Base-by-base conservation (phyloP, 345 rosid species). In the Brassica carinata region DNA sequence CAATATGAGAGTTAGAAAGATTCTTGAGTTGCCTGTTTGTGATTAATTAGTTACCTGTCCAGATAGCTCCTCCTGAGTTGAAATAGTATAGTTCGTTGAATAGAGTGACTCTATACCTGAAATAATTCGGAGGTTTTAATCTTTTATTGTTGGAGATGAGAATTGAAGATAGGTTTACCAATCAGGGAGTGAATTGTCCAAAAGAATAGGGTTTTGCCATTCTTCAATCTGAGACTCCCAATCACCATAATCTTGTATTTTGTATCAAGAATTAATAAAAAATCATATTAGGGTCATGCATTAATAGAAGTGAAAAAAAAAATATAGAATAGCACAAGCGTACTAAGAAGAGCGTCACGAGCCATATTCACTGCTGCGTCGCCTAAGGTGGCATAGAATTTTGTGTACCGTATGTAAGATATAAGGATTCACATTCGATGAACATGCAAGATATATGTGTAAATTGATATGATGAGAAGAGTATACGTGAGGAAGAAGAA, bases 31-130 rank as follows among this genome's bases (percentile, higher is more conserved):
- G 48, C 19, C n/a, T 2, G 36, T 36, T 5, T 36, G 40, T 5
- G 7, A 53, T 14, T n/a, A 51, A 5, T n/a, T 5, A 53, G 5
- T 78, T 76, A 91, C 99, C 99, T 79, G 97, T 95, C 99, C 98
- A 95, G 15, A 95, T 78, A 18, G 99, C 89, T 10, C 99, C 92
- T 59, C 99, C 99, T 3, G 99, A 82, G 85, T 91, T 93, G 23
- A 95, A 93, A 84, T 88, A 95, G 87, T 93, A 95, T 48, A 95
- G 92, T 84, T 95, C 99, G 63, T 95, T 95, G 85, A 93, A 95
- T 40, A 95, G 94, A 38, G 96, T 95, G 62, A 83, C 34, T 29
- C 93, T 90, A 69, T 95, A 95, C 99, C 98, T 95, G 90, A 82
- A 75, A n/a, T 1, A 7, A 2, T 27, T 48, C 55, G 13, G 13